Evolutionary conservation across 257 asterid species (phyloP), one percentile per base, ranked within the genome.

Genomic region (Solanum sitiens): DNA sequence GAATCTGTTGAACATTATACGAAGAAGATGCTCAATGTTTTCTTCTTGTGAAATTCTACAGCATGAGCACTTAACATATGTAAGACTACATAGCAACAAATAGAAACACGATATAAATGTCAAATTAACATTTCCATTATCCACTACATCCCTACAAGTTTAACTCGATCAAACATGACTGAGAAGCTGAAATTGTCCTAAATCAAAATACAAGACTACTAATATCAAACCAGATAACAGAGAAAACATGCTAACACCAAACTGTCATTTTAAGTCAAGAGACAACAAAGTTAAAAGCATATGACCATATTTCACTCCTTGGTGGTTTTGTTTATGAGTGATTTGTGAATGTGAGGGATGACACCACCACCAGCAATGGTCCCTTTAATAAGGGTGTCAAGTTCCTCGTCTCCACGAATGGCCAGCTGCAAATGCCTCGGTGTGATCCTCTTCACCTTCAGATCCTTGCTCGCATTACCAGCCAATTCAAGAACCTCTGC

Each of bases 321-420:
- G 90, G 98, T 90, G 93, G 99, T 94, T 91, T 96, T 96, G 95
- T 96, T 96, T 94, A 96, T 96, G 93, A 96, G 98, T 87, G 99
- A 96, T 53, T 96, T 96, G 95, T 96, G 99, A 85, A 96, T 96
- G 93, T 96, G 99, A 39, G 99, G 99, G 84, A 96, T 96, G 88
- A 95, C 99, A 88, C 99, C 99, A 61, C 99, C 99, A 35, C 99
- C 98, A 4, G 99, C 99, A 42, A 96, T 96, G 90, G 99, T 96
- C 56, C 98, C 98, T 88, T 96, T 96, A 91, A 96, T 96, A 82
- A 96, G 98, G 18, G 99, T 96, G 88, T 96, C 99, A 1, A 96
- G 98, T 94, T 96, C 99, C 91, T 96, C 98, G 11, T 96, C 99
- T 50, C 99, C 99, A 5, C 99, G 98, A 79, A 96, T 96, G 35